Percentiles rank a stretch among this genome's conserved stretches.
phyloP scores from a whole-genome alignment of 2,329 filamentous ascomycete genomes.

The Aspergillus unguis region DNA sequence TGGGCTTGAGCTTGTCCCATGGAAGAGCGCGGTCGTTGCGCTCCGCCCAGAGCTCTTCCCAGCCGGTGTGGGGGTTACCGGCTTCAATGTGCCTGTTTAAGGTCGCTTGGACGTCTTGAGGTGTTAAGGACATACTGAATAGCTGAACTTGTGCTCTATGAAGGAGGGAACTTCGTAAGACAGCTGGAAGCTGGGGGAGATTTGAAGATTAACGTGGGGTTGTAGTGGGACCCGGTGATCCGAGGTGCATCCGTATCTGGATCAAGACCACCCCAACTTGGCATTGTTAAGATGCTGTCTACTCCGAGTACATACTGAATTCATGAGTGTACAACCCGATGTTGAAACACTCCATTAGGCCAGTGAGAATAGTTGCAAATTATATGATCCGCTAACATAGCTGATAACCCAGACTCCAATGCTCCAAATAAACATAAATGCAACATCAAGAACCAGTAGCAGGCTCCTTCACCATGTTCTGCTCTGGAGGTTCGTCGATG shows the following conservation, averaged over 20 bases:
- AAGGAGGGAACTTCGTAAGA: neutral
- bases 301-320: too few relatives aligned
- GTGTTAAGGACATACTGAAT: neutral
- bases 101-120: slow-evolving; percentile 6
- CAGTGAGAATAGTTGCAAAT: neutral
- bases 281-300: too few relatives aligned
- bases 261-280: neutral
- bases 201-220: neutral
- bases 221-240: neutral
- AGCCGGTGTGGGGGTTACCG: slow-evolving; percentile 34
- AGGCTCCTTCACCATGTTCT: slow-evolving; percentile 76
- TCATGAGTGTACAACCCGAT: too few relatives aligned
- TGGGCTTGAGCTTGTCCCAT: slow-evolving; percentile 59
- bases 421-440: slow-evolving; percentile 10
- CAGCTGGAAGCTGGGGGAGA: neutral
- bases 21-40: slow-evolving; percentile 47
- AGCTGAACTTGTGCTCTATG: neutral
- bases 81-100: slow-evolving; percentile 8
- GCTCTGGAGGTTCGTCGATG: slow-evolving; percentile 82
- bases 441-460: slow-evolving; percentile 47
- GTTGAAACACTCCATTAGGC: too few relatives aligned
- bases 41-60: slow-evolving; percentile 57
- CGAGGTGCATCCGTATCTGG: neutral
- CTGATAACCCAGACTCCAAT: slow-evolving; percentile 20
- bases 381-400: neutral